These are phyloP conservation scores for Fusarium tanahbumbuense DNA, from an alignment of 2,329 filamentous ascomycete species.

Conservation along the genomic window DNA sequence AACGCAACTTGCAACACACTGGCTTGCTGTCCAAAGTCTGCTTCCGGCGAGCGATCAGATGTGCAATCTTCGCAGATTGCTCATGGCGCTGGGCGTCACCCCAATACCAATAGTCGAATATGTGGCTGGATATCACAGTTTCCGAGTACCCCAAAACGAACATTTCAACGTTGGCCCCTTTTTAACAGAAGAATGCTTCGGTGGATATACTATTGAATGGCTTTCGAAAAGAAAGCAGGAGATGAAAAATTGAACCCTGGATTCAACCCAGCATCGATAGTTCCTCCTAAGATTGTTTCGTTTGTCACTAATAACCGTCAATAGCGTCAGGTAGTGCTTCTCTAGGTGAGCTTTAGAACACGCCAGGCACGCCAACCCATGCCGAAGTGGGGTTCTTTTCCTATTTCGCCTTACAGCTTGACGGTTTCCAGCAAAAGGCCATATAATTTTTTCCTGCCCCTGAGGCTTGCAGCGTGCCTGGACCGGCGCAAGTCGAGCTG, in stretches of 20 bases:
- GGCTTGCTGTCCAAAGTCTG: constrained; percentile 23
- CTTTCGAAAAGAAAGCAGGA: background rate
- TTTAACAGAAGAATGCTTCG: constrained; percentile 1
- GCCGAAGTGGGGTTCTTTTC: constrained; percentile 6
- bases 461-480: constrained; percentile 28
- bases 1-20: constrained; percentile 19
- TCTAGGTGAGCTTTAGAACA: constrained; percentile 14
- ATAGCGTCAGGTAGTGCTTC: constrained; percentile 30
- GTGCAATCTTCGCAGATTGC: constrained; percentile 12
- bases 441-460: constrained; percentile 13
- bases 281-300: constrained; percentile 37
- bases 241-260: constrained; percentile 8
- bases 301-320: constrained; percentile 32
- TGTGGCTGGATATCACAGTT: constrained; percentile 22
- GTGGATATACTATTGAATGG: background rate
- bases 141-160: constrained; percentile 17
- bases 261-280: constrained; percentile 36
- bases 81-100: constrained; percentile 18
- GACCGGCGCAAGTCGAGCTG: background rate
- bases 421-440: background rate
- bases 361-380: constrained; percentile 3
- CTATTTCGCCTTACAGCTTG: constrained; percentile 9
- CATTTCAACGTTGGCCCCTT: constrained; percentile 4
- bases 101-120: constrained; percentile 25
- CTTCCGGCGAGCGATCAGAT: constrained; percentile 8